phyloP scores from a whole-genome alignment of 306 rosid genomes.

The Prunus mume region DNA sequence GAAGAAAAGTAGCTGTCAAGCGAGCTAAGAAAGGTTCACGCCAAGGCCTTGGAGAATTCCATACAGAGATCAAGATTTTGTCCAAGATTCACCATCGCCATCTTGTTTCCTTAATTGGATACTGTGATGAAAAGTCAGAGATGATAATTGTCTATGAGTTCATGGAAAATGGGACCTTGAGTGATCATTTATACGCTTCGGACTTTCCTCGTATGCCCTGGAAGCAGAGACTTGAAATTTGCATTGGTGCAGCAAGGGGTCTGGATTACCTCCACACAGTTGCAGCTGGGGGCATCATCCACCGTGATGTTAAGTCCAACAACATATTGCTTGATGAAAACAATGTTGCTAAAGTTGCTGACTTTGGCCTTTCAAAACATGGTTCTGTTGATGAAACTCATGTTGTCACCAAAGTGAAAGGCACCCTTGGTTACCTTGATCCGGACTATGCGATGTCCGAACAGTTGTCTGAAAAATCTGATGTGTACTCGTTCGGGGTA shows the following conservation, averaged over 20 bases:
- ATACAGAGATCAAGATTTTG: constrained; percentile 43
- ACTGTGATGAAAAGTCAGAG: constrained; percentile 47
- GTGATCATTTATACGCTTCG: constrained; percentile 41
- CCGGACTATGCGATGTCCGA: constrained; percentile 44
- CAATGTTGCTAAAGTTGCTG: constrained; percentile 49
- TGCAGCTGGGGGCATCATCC: constrained; percentile 46
- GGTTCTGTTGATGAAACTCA: constrained; percentile 38
- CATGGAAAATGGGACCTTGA: constrained; percentile 54
- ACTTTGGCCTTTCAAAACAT: constrained; percentile 49
- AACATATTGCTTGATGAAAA: constrained; percentile 46
- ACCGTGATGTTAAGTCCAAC: constrained; percentile 51
- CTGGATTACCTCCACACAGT: constrained; percentile 56
- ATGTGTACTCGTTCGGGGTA: constrained; percentile 58
- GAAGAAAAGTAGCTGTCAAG: constrained; percentile 47
- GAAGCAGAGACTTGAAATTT: constrained; percentile 56
- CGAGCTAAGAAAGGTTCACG: constrained; percentile 40
- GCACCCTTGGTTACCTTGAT: constrained; percentile 53
- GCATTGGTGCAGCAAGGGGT: constrained; percentile 52
- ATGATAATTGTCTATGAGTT: constrained; percentile 57
- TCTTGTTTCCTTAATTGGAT: constrained; percentile 53
- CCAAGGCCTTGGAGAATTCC: constrained; percentile 48
- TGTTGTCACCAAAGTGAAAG: constrained; percentile 47
- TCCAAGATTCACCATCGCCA: constrained; percentile 48
- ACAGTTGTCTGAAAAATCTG: constrained; percentile 46
- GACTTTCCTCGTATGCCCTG: constrained; percentile 36